Evolutionary conservation across 2,329 filamentous ascomycete species (phyloP).

Genomic region (Sphaerulina vaccinii): DNA sequence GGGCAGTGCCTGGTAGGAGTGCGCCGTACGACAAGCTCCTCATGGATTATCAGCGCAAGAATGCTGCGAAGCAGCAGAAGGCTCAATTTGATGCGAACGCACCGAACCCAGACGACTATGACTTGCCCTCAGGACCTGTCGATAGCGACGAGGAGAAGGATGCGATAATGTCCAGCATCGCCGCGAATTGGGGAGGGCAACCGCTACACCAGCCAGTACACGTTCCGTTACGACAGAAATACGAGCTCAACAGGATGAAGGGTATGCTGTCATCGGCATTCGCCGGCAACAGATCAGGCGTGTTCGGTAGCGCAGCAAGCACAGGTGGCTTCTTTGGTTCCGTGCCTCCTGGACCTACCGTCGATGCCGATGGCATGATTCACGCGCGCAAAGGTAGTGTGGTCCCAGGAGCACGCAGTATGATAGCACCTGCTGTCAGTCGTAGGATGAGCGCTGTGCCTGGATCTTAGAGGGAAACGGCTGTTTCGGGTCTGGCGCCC

Average conservation of each 20-base stretch:
- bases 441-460: conserved; percentile 26
- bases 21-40: conserved; percentile 88
- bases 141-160: conserved; percentile 95
- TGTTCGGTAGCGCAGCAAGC: conserved; percentile 14
- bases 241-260: conserved; percentile 62
- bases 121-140: conserved; percentile 69
- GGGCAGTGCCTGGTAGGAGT: conserved; percentile 78
- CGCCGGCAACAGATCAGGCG: conserved; percentile 33
- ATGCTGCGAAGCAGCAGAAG: conserved; percentile 96
- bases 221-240: conserved; percentile 54
- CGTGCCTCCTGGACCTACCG: conserved; percentile 10
- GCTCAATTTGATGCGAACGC: conserved; percentile 93
- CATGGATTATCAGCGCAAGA: conserved; percentile 74
- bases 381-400: conserved; percentile 27
- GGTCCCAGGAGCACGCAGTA: conserved; percentile 27
- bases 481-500: too few relatives aligned
- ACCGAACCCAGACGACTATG: conserved; percentile 73
- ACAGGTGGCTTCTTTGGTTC: conserved; percentile 19
- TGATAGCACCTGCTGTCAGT: conserved; percentile 27
- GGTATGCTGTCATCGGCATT: conserved; percentile 62
- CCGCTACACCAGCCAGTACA: conserved; percentile 67
- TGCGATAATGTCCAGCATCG: conserved; percentile 75
- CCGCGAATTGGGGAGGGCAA: conserved; percentile 68
- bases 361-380: conserved; percentile 23
- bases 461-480: too few relatives aligned